A percentile compares a stretch with the other conserved stretches of the same genome.
Conservation (phyloP, 495 filamentous ascomycete species). For the Tuber indicum region DNA sequence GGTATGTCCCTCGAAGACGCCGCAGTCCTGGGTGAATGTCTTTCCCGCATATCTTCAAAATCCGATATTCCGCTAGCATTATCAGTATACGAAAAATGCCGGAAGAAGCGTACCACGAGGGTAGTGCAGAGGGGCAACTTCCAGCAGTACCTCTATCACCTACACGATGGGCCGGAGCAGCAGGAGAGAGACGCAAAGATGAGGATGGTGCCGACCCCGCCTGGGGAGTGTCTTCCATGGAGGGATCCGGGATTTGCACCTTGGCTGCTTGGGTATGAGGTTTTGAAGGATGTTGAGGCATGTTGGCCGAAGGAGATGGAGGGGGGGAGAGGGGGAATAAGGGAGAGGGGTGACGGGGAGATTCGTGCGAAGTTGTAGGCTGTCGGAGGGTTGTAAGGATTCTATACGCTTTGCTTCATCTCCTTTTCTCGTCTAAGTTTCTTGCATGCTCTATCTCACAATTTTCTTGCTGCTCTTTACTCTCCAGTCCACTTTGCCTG, state of each 20-base stretch:
- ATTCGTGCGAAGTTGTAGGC: background rate
- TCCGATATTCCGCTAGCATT: conserved; percentile 47
- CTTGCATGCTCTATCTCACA: background rate
- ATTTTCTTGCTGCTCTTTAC: background rate
- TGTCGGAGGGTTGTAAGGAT: too few species aligned
- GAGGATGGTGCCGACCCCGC: conserved; percentile 43
- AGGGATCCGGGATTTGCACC: conserved; percentile 48
- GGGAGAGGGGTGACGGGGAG: background rate
- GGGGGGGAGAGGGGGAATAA: background rate
- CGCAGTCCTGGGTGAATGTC: conserved; percentile 48
- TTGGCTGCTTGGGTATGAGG: conserved; percentile 50
- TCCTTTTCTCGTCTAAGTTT: background rate
- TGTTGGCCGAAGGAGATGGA: background rate
- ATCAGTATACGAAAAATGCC: conserved; percentile 48
- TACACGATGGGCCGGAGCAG: conserved; percentile 52
- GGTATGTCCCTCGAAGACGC: conserved; percentile 53
- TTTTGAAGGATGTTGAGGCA: conserved; percentile 44
- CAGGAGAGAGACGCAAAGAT: conserved; percentile 49
- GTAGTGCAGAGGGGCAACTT: conserved; percentile 51
- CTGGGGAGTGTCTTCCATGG: conserved; percentile 49
- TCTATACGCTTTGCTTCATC: background rate
- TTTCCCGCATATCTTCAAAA: conserved; percentile 45
- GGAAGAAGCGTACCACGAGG: conserved; percentile 49
- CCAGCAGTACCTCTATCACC: conserved; percentile 51
- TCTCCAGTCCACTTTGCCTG: background rate